Percentiles rank a stretch among this genome's conserved stretches.
These are phyloP conservation scores for Ophiocordyceps camponoti-leonardi DNA, from an alignment of 2,329 filamentous ascomycete species.

Conservation along the genomic window DNA sequence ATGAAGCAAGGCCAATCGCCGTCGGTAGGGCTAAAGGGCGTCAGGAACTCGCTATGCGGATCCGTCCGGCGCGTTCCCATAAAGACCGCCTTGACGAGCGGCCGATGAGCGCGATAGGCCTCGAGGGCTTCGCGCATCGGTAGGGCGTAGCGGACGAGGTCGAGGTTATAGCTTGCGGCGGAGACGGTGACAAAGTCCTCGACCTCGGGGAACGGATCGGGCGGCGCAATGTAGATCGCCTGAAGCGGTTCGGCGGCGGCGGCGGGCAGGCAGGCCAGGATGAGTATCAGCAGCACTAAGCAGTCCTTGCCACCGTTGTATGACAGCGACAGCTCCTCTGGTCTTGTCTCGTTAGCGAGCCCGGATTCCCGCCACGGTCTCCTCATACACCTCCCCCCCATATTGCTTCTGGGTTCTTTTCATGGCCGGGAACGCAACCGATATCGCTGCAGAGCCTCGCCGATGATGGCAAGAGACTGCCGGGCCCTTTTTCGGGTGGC, in stretches of 20 bases:
- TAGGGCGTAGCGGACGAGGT: constrained; percentile 55
- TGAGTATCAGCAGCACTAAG: constrained; percentile 75
- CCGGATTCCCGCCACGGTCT: background rate
- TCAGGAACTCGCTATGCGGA: constrained; percentile 66
- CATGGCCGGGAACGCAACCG: constrained; percentile 26
- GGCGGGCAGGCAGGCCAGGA: constrained; percentile 47
- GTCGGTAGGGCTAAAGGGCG: constrained; percentile 77
- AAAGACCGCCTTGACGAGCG: constrained; percentile 41
- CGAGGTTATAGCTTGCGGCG: constrained; percentile 52
- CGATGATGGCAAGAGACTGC: constrained; percentile 54
- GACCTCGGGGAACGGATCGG: constrained; percentile 71
- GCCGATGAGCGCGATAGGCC: constrained; percentile 51
- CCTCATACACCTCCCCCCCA: no score
- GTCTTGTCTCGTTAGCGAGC: constrained; percentile 24
- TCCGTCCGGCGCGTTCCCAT: constrained; percentile 69
- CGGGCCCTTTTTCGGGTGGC: constrained; percentile 60
- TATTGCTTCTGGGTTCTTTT: no score
- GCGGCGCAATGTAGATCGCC: constrained; percentile 76
- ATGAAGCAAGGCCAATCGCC: constrained; percentile 82
- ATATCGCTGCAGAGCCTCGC: constrained; percentile 59
- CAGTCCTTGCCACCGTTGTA: constrained; percentile 99
- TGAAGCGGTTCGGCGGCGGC: constrained; percentile 32
- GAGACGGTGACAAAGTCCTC: constrained; percentile 65
- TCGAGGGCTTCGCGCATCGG: constrained; percentile 71
- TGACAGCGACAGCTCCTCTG: constrained; percentile 67